Evolutionary conservation across 495 filamentous ascomycete genomes (phyloP), one percentile per base, ranked within the genome.

Genomic region (Penicillium samsonianum): DNA sequence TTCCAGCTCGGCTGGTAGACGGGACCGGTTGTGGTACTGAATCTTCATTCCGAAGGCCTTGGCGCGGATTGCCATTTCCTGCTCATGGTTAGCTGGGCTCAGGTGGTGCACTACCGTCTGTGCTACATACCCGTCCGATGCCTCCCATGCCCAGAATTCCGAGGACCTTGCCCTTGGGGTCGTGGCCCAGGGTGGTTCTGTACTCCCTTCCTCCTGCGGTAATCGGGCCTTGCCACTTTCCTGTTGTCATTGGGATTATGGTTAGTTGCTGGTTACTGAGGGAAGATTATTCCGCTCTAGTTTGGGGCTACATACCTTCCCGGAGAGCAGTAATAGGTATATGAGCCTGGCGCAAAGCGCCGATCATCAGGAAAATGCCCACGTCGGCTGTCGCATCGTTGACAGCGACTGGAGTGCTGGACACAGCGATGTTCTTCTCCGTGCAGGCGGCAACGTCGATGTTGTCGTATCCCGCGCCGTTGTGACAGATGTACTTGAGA

Each of bases 131-230:
- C 50, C 76, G 65, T 43, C 89, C 90, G 51, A 95, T 95, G 35
- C 90, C 91, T 26, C 91, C 91, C 82, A 92, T 92, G 2, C 91
- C 91, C 61, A 94, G 80, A 61, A 96, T 86, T 19, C 90, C 91
- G 0, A 95, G 79, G 1, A 80, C 74, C 67, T 92, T 92, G 14
- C 81, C 82, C 56, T 84, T 75, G 8, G 90, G 90, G 61, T 90
- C 88, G 58, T 82, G 84, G 28, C 83, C 85, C 19, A 87, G 72
- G 7, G 76, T 75, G 59, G 81, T 66, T 1, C 22, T 44, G 20
- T 55, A 37, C 33, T 55, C 16, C 53, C 35, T 45, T 55, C 42
- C 53, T n/a, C 28, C 41, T 14, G 53, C 20, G 22, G 53, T 55
- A 23, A 55, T 47, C 28, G 76, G 62, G 43, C 82, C 76, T 43